Evolutionary conservation across 2,329 filamentous ascomycete species (phyloP).

Genomic region (Colletotrichum liriopes): DNA sequence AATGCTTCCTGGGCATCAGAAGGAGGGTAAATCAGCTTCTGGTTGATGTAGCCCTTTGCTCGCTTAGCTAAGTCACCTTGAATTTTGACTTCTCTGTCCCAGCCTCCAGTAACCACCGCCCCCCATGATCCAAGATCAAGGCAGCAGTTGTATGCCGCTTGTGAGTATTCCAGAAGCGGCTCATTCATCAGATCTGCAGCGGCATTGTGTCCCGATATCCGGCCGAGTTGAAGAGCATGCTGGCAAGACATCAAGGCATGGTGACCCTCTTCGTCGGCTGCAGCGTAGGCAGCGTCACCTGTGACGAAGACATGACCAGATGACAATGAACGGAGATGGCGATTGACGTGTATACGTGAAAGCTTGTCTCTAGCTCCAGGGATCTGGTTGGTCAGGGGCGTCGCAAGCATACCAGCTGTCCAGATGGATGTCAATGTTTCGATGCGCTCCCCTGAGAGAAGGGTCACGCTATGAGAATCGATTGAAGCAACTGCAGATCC

Average conservation of each 20-base stretch:
- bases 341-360: conserved; percentile 50
- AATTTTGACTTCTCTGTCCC: conserved; percentile 50
- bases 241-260: conserved; percentile 57
- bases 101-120: conserved; percentile 50
- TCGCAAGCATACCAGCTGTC: conserved; percentile 55
- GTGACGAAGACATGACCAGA: conserved; percentile 50
- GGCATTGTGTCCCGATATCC: conserved; percentile 53
- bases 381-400: conserved; percentile 53
- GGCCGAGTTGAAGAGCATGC: conserved; percentile 55
- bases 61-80: conserved; percentile 50
- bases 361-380: conserved; percentile 48
- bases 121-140: conserved; percentile 55
- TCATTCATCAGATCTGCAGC: conserved; percentile 52
- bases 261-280: conserved; percentile 48
- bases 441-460: conserved; percentile 52
- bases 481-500: conserved; percentile 48
- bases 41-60: conserved; percentile 54
- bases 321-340: conserved; percentile 48
- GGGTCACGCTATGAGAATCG: conserved; percentile 46
- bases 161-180: conserved; percentile 47
- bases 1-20: conserved; percentile 44
- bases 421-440: conserved; percentile 53
- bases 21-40: conserved; percentile 54
- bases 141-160: conserved; percentile 52
- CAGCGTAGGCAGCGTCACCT: conserved; percentile 52